Conservation (phyloP, 2,329 filamentous ascomycete species). For the Dactylella cylindrospora region DNA sequence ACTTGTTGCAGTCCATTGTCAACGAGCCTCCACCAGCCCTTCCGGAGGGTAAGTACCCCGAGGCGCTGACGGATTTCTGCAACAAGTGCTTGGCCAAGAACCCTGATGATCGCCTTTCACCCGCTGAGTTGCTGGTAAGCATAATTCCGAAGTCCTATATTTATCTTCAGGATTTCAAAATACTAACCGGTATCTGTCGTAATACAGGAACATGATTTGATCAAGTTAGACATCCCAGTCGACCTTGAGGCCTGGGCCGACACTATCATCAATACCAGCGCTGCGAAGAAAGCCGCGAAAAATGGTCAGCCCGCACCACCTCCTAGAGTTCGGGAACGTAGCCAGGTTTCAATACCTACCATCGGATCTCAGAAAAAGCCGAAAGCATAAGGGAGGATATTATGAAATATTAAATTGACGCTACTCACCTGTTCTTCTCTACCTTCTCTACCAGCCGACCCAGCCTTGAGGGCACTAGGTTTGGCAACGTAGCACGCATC, state of each 20-base stretch:
- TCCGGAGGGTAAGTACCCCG: conserved; percentile 95
- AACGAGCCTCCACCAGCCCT: conserved; percentile 90
- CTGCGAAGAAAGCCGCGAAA: conserved; percentile 28
- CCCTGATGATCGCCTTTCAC: conserved; percentile 83
- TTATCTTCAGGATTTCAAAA: neutral
- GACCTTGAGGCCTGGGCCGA: conserved; percentile 39
- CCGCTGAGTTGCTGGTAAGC: conserved; percentile 73
- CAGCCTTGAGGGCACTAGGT: conserved; percentile 33
- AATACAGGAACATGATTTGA: conserved; percentile 21
- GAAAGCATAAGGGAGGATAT: conserved; percentile 26
- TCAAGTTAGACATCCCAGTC: conserved; percentile 30
- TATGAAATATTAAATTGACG: conserved; percentile 34
- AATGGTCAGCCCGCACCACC: conserved; percentile 32
- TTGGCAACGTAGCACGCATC: conserved; percentile 17
- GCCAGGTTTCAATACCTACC: conserved; percentile 28
- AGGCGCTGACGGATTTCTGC: conserved; percentile 93
- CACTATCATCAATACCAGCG: conserved; percentile 35
- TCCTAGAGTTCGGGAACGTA: conserved; percentile 37
- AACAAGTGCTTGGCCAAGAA: conserved; percentile 92
- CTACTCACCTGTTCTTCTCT: conserved; percentile 33
- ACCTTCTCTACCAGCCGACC: conserved; percentile 1
- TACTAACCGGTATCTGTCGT: neutral
- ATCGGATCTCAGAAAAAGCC: conserved; percentile 38
- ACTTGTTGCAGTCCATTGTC: conserved; percentile 94
- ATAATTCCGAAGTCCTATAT: neutral